A percentile compares a stretch with the other conserved stretches of the same genome.
Evolutionary conservation across 2,329 filamentous ascomycete species (phyloP).

Genomic region (Colletotrichum costaricense): DNA sequence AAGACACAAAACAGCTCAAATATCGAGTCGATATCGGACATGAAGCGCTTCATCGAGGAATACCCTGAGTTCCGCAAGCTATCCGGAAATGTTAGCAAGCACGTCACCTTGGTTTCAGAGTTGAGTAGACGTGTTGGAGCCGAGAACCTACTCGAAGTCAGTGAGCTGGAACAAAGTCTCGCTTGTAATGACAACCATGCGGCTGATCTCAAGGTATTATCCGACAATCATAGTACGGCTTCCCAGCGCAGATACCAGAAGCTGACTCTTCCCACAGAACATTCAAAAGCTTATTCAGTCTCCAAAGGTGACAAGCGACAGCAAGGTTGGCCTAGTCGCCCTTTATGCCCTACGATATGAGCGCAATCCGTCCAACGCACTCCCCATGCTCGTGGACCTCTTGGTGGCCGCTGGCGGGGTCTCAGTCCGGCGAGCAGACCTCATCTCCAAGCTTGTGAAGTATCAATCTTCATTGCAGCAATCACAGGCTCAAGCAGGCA

Average conservation of each 20-base stretch:
- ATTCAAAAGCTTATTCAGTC: conserved; percentile 89
- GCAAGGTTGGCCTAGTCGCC: conserved; percentile 89
- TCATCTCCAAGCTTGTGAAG: conserved; percentile 83
- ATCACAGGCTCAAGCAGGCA: conserved; percentile 78
- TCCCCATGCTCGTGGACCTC: conserved; percentile 88
- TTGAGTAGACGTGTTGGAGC: conserved; percentile 88
- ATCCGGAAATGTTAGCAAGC: conserved; percentile 97
- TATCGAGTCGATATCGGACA: conserved; percentile 96
- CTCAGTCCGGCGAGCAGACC: conserved; percentile 77
- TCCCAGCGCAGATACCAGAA: neutral
- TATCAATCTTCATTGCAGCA: conserved; percentile 91
- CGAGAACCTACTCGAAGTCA: conserved; percentile 92
- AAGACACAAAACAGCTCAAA: conserved; percentile 97
- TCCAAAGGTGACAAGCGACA: conserved; percentile 79
- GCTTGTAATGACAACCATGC: conserved; percentile 97
- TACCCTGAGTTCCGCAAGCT: conserved; percentile 98
- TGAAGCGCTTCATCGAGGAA: conserved; percentile 99
- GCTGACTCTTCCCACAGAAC: conserved; percentile 59
- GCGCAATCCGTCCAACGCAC: conserved; percentile 84
- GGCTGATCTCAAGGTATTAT: conserved; percentile 83
- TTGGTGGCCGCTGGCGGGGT: conserved; percentile 87
- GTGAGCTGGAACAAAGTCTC: conserved; percentile 95
- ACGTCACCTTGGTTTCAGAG: conserved; percentile 95
- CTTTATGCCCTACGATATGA: conserved; percentile 96
- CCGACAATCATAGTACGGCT: neutral